Evolutionary conservation across 1,284 basidiomycete genomes (phyloP), one percentile per base, ranked within the genome.

Genomic region (Phellopilus nigrolimitatus): DNA sequence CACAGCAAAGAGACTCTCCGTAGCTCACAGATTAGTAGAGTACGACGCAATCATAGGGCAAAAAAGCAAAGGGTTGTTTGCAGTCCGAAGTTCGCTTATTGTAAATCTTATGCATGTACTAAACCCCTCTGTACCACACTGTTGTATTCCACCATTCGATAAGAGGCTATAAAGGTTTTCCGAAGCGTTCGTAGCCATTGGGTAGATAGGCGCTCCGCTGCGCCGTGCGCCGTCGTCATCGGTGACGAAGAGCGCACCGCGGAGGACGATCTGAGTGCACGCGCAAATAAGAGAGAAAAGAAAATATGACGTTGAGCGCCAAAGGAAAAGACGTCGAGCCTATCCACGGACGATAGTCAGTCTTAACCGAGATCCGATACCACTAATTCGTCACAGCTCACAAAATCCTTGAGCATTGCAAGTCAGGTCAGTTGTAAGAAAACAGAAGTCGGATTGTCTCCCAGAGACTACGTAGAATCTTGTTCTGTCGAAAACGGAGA

Each of bases 401-500:
- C 51, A 15, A 53, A 53, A 27, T 53, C 51, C 31, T 44, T 53
- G 5, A 48, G 33, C 51, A 52, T 47, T 21, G 28, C 37, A 36
- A 37, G 25, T 37, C 24, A 48, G 15, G 34, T 40, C 10, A n/a
- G 13, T 10, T 15, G 6, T 10, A 21, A 42, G 27, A 24, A 9
- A 42, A 24, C 21, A 15, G n/a, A n/a, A 10, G 25, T 10, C 10
- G 12, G 40, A 21, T 15, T 15, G 37, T 7, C 37, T 39, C 37
- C 37, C 37, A 39, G 37, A 39, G 37, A 39, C 37, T 6, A 8
- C 37, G 8, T 7, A 15, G 37, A 39, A 39, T 7, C 5, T 6
- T 7, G 37, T 7, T 39, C 37, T 6, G n/a, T n/a, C n/a, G 15
- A 39, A 39, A 15, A 21, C n/a, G 15, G 37, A 39, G 15, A 39